Evolutionary conservation across 768 basidiomycete genomes (phyloP), one percentile per base, ranked within the genome.

Genomic region (Gloeophyllum trabeum): DNA sequence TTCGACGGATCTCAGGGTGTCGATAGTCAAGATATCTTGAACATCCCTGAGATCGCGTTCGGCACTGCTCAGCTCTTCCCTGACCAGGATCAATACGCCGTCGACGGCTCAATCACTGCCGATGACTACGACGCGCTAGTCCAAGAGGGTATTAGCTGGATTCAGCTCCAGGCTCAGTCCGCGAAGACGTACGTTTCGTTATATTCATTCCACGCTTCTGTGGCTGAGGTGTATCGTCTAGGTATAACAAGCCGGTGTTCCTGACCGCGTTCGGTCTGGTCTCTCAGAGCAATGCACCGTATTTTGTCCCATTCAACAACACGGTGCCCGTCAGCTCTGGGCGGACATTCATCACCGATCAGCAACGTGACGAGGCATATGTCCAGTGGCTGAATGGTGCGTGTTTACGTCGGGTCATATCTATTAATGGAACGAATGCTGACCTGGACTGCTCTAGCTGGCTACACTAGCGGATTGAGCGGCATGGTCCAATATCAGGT

Each of bases 1-100:
- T 77, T 73, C 45, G 73, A 83, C 52, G 81, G 81, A 1, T 66
- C 75, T n/a, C 61, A 63, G 24, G 79, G 79, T 24, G 76, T 82
- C 16, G 81, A 84, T 53, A 74, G 70, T 43, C 72, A 78, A 49
- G 81, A 82, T 46, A 76, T 83, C 40, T 46, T 67, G 42, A 72
- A 57, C 41, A 76, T 77, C 43, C 73, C 74, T 0, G 30, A 69
- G 7, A 73, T 83, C 46, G 71, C 67, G 4, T 80, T 79, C 48
- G 60, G 66, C 24, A 64, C 74, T 14, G 79, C 79, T 66, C 76
- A 73, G 44, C 48, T 81, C 20, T 81, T 82, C 68, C 80, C 81
- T 16, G 79, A 84, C 51, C 81, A 83, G 54, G 67, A 73, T 46
- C 53, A 57, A 26, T 81, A 80, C 48, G 70, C 60, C 10, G 16